Conservation (phyloP, 306 rosid genomes). For the Vigna reflexopilosa region DNA sequence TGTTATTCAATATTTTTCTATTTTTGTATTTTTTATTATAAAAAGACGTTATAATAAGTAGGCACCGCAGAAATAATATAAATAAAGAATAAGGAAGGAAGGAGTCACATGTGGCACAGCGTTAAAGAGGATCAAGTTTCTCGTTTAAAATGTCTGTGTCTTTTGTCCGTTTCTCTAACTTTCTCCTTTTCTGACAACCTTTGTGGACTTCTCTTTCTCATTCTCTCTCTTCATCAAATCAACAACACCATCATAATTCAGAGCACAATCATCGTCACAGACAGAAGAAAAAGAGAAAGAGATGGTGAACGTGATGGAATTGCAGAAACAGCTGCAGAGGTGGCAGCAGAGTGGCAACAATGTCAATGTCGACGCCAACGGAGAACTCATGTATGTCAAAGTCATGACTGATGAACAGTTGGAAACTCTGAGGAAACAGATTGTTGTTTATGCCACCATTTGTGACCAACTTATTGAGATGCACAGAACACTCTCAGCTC, state of each 20-base stretch:
- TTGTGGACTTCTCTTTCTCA: constrained; percentile 33
- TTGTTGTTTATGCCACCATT: constrained; percentile 77
- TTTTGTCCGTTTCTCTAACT: constrained; percentile 49
- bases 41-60: not conserved
- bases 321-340: constrained; percentile 67
- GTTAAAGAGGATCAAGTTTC: constrained; percentile 18
- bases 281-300: not conserved
- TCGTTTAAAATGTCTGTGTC: constrained; percentile 12
- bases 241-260: not conserved
- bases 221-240: not conserved
- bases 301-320: constrained; percentile 62
- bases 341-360: constrained; percentile 35
- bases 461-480: constrained; percentile 87
- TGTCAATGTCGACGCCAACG: constrained; percentile 44
- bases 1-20: too few species aligned
- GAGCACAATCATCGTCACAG: not conserved
- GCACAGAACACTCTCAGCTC: constrained; percentile 81
- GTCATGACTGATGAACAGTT: constrained; percentile 98
- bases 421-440: constrained; percentile 89
- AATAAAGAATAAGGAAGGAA: not conserved
- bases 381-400: constrained; percentile 69
- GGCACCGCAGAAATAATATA: not conserved
- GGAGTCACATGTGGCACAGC: constrained; percentile 40
- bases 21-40: too few species aligned
- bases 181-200: constrained; percentile 41